phyloP scores from a whole-genome alignment of 2,329 filamentous ascomycete genomes.

The Neopestalotiopsis sp. region DNA sequence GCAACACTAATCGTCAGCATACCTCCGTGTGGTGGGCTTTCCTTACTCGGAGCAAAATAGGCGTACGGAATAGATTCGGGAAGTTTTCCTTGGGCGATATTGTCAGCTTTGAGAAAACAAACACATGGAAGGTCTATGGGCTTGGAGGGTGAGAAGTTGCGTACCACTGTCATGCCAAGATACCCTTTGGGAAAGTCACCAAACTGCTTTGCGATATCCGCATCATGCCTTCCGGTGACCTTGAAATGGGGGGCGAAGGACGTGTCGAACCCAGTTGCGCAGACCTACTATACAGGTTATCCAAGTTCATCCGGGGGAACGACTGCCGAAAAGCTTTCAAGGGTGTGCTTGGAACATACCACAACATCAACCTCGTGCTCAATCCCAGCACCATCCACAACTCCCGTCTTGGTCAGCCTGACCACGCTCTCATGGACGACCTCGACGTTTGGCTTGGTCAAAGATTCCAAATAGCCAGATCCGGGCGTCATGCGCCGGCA shows the following conservation, averaged over 20 bases:
- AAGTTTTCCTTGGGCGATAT: conserved; percentile 10
- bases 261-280: conserved; percentile 8
- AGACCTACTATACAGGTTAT: background rate
- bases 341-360: background rate
- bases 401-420: background rate
- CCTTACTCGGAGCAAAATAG: background rate
- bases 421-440: background rate
- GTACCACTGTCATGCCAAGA: background rate
- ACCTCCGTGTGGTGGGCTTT: too few relatives aligned
- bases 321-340: too few relatives aligned
- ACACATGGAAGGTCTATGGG: background rate
- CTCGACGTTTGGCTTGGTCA: background rate
- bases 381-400: background rate
- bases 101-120: background rate
- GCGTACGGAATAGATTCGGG: background rate
- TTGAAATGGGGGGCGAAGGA: conserved; percentile 8
- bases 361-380: conserved; percentile 8
- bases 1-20: background rate
- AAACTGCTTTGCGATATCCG: background rate
- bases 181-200: background rate
- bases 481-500: background rate
- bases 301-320: background rate
- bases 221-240: background rate
- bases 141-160: background rate
- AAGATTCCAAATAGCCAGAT: background rate